These are phyloP conservation scores for Rhodotorula paludigena DNA, from an alignment of 768 basidiomycete species.

Conservation along the genomic window DNA sequence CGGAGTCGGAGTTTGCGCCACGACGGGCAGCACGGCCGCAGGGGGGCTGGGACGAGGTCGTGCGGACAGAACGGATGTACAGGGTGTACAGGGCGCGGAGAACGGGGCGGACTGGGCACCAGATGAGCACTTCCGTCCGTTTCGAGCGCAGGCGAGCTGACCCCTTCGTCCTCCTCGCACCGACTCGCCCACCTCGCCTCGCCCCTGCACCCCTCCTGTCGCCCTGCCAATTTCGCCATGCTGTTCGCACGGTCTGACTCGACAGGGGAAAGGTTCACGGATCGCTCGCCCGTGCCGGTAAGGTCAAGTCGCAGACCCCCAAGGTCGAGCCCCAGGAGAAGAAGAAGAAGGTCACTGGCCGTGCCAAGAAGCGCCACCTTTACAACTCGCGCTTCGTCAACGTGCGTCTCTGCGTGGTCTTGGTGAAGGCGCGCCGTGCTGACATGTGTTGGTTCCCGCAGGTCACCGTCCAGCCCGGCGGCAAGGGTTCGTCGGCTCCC, in stretches of 20 bases:
- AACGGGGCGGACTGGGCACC: not conserved
- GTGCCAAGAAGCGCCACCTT: slow-evolving; percentile 91
- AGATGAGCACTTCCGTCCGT: not conserved
- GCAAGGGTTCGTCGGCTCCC: slow-evolving; percentile 72
- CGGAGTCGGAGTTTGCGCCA: not conserved
- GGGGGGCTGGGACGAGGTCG: too few species aligned
- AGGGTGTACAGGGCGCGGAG: not conserved
- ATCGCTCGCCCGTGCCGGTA: slow-evolving; percentile 48
- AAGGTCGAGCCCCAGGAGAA: slow-evolving; percentile 6
- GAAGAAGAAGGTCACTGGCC: slow-evolving; percentile 64
- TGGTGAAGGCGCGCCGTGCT: slow-evolving; percentile 9
- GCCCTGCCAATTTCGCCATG: not conserved
- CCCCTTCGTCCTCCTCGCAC: not conserved
- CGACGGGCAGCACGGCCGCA: not conserved
- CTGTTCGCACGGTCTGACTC: not conserved
- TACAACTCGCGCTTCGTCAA: slow-evolving; percentile 70
- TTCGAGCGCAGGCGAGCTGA: not conserved
- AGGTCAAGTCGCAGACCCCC: slow-evolving; percentile 51
- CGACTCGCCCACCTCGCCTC: not conserved
- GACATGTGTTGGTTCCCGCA: slow-evolving; percentile 67
- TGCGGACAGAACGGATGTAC: not conserved
- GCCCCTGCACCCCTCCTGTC: not conserved
- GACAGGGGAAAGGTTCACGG: slow-evolving; percentile 43
- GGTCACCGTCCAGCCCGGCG: slow-evolving; percentile 80
- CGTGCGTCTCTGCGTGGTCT: not conserved